phyloP scores from a whole-genome alignment of 23 red algal genomes.

The Gracilaria caudata region DNA sequence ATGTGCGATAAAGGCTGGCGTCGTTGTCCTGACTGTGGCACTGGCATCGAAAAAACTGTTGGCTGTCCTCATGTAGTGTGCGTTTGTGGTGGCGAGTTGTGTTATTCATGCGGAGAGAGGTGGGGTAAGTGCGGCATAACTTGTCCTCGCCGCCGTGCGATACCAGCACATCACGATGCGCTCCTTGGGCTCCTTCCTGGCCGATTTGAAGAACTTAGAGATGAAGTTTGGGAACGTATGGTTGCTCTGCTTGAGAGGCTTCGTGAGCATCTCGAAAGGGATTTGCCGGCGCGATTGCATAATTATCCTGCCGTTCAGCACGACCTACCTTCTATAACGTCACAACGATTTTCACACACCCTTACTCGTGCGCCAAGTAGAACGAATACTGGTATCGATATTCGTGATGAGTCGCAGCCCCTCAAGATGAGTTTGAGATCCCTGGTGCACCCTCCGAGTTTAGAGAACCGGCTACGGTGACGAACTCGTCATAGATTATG shows the following conservation, averaged over 20 bases:
- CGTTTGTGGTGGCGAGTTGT: conserved; percentile 66
- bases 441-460: conserved; percentile 16
- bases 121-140: conserved; percentile 37
- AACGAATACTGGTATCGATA: background rate
- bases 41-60: conserved; percentile 34
- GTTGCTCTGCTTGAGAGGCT: conserved; percentile 26
- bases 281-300: conserved; percentile 2
- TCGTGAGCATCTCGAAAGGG: conserved; percentile 21
- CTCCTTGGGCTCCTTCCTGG: conserved; percentile 7
- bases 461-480: background rate
- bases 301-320: background rate
- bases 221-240: conserved; percentile 46
- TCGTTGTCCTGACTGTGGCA: conserved; percentile 68
- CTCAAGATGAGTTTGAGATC: conserved; percentile 28
- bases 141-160: conserved; percentile 40
- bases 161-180: conserved; percentile 17
- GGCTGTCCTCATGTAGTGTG: conserved; percentile 61
- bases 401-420: background rate
- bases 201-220: conserved; percentile 51
- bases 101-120: conserved; percentile 52
- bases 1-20: conserved; percentile 44
- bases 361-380: background rate
- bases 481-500: background rate
- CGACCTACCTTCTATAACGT: background rate
- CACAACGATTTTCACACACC: background rate